phyloP scores from a whole-genome alignment of 2,329 filamentous ascomycete species.

The Diplodia sapinea region DNA sequence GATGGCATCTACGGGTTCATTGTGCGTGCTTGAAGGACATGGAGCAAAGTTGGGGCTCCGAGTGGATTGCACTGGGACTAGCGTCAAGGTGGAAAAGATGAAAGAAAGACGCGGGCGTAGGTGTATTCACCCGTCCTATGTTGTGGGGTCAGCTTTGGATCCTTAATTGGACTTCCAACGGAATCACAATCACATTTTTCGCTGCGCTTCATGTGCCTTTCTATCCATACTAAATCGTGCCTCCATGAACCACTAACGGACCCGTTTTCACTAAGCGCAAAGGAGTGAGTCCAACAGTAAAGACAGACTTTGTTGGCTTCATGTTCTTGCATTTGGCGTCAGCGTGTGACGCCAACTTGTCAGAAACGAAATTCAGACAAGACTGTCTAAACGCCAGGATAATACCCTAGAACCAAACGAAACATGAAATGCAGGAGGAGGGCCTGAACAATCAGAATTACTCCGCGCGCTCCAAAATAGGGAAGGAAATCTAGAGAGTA shows the following conservation, averaged over 20 bases:
- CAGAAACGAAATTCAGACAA: too few relatives aligned
- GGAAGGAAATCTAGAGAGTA: neutral
- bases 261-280: neutral
- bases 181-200: neutral
- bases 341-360: neutral
- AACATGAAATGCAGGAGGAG: neutral
- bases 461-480: neutral
- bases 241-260: neutral
- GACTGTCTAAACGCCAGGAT: neutral
- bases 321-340: too few relatives aligned
- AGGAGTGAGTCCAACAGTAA: neutral
- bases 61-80: neutral
- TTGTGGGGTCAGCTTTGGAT: constrained; percentile 16
- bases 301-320: neutral
- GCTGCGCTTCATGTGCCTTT: neutral
- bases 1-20: neutral
- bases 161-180: constrained; percentile 26
- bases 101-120: neutral
- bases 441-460: neutral
- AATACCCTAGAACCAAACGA: neutral
- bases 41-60: neutral
- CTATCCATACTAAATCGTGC: neutral
- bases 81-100: neutral
- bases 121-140: neutral
- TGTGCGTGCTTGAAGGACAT: neutral